Base-by-base conservation (phyloP, 805 yeast species). In the Pichia eremophila region DNA sequence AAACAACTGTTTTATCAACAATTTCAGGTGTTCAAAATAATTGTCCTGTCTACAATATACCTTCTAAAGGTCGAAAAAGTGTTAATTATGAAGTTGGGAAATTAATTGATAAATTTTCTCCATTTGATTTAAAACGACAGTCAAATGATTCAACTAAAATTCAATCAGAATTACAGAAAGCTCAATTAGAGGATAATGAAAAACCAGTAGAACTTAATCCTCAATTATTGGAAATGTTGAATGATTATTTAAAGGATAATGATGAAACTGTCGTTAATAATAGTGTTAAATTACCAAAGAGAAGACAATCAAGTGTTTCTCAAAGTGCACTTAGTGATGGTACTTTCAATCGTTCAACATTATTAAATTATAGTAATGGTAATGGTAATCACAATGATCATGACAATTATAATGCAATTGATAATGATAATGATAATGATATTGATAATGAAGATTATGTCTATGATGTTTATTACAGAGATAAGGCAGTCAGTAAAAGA, bases 381-480 rank as follows among this genome's bases (percentile, higher is more conserved):
- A 47, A 46, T 10, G 40, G 32, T 22, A 22, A 4, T 22, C 7
- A 22, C 5, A 22, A 22, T 22, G 25, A 7, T 29, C 5, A 29
- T 7, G 17, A 34, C 17, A 34, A 34, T 14, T 18, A 34, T 10
- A 14, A 12, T 14, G 48, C 41, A 3, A 32, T 43, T 15, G 49
- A 29, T 9, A 47, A 46, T 10, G 43, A 42, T 15, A 49, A 29
- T 9, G 47, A 46, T 10, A 40, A 42, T 35, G 50, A 41, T 18
- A 39, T 27, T 19, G 47, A 48, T n/a, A 57, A 57, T 22, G 46
- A 46, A n/a, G 95, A 86, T 40, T 91, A 87, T 56, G 98, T 91
- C 18, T 91, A 88, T 59, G 99, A 91, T 64, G 89, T 91, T 11
- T 91, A 91, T 65, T 73, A 81, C 67, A 69, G 84, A 44, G 83